Percentiles rank a stretch among this genome's conserved stretches.
Conservation (phyloP, 2,329 filamentous ascomycete species). For the Ophiosphaerella korrae region DNA sequence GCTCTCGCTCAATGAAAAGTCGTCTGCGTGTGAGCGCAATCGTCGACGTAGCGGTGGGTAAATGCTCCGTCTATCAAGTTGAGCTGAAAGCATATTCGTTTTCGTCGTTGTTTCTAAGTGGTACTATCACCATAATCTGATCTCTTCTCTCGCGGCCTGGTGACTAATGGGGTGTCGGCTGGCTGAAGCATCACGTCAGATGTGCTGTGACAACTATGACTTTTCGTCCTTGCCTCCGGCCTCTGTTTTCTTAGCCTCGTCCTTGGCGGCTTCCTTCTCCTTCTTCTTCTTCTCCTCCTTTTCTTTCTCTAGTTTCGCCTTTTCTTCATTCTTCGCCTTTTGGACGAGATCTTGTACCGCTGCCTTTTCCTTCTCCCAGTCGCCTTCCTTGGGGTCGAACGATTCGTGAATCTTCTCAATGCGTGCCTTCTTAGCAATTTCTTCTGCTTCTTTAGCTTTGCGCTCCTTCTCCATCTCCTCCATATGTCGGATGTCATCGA, state of each 20-base stretch:
- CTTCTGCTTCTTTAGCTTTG: constrained; percentile 77
- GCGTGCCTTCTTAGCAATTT: constrained; percentile 72
- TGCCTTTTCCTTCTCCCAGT: constrained; percentile 91
- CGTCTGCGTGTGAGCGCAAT: background rate
- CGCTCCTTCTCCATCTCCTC: constrained; percentile 96
- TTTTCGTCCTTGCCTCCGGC: constrained; percentile 47
- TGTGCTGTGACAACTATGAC: constrained; percentile 9
- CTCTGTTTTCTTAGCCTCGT: constrained; percentile 30
- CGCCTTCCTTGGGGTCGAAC: constrained; percentile 74
- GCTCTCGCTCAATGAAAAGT: constrained; percentile 11
- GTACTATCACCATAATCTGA: too few species aligned
- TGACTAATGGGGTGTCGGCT: background rate
- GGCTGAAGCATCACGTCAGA: background rate
- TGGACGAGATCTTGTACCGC: constrained; percentile 72
- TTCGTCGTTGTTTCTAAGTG: too few species aligned
- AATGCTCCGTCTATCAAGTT: too few species aligned
- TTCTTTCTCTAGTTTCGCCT: constrained; percentile 29
- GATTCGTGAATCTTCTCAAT: constrained; percentile 79
- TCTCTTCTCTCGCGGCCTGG: background rate
- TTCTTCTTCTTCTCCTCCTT: constrained; percentile 61
- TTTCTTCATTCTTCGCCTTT: constrained; percentile 56
- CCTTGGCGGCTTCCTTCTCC: constrained; percentile 52
- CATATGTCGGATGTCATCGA: constrained; percentile 97
- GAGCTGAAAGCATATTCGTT: too few species aligned
- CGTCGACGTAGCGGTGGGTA: background rate